Percentiles rank a stretch among this genome's conserved stretches.
phyloP scores from a whole-genome alignment of 2,329 filamentous ascomycete genomes.

The Pseudogymnoascus sp. region DNA sequence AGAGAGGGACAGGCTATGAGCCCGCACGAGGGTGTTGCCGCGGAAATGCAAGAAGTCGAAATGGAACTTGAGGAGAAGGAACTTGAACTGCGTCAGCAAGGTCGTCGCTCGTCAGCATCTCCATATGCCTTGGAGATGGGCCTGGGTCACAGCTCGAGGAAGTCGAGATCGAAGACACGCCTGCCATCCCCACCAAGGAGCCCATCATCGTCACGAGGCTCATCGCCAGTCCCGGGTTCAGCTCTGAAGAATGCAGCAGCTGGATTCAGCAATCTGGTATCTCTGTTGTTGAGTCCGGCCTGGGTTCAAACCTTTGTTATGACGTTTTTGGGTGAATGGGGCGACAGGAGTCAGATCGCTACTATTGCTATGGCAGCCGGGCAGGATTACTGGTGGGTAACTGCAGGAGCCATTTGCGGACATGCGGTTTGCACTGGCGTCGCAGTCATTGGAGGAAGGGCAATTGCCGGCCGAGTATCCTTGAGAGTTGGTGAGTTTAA shows the following conservation, averaged over 20 bases:
- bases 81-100: slow-evolving; percentile 60
- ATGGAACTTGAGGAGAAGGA: slow-evolving; percentile 90
- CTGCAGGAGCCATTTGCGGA: slow-evolving; percentile 75
- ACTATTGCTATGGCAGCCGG: slow-evolving; percentile 98
- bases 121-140: slow-evolving; percentile 78
- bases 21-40: slow-evolving; percentile 81
- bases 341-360: slow-evolving; percentile 93
- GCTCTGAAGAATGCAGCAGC: slow-evolving; percentile 39
- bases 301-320: slow-evolving; percentile 99
- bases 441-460: slow-evolving; percentile 84
- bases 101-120: slow-evolving; percentile 59
- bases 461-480: slow-evolving; percentile 89
- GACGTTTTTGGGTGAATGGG: slow-evolving; percentile 98
- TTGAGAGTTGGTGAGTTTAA: slow-evolving; percentile 80
- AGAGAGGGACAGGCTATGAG: slow-evolving; percentile 85
- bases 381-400: slow-evolving; percentile 99
- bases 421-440: slow-evolving; percentile 86
- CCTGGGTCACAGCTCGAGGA: slow-evolving; percentile 55
- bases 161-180: slow-evolving; percentile 65
- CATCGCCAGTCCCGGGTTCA: slow-evolving; percentile 34
- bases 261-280: slow-evolving; percentile 79
- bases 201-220: slow-evolving; percentile 66
- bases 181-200: slow-evolving; percentile 76
- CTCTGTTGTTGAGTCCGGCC: slow-evolving; percentile 81
- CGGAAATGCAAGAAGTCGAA: slow-evolving; percentile 97